Base-by-base conservation (phyloP, 352 stramenopile genomes). In the Globisporangium orthogonon region DNA sequence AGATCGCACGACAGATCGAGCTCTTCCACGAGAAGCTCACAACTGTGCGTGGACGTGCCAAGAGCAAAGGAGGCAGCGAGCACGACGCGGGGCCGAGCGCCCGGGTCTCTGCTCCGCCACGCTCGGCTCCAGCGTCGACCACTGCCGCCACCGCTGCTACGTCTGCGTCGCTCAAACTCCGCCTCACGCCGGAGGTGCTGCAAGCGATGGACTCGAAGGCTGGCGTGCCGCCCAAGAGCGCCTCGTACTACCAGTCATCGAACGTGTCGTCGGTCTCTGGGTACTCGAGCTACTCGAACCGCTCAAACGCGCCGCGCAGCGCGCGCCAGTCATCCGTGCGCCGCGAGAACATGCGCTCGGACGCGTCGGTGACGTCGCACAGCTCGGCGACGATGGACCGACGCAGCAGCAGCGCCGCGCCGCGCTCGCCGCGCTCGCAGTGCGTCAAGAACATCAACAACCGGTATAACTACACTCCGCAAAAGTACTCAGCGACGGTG, bases 391-490 rank as follows among this genome's bases (percentile, higher is more conserved):
- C 75, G 15, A 80, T 67, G 17, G 68, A 72, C 48, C 52, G 66
- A 1, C 60, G 66, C 35, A 29, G 18, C 53, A 61, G 43, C 60
- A 47, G 45, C 66, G 71, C 54, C 39, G 45, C 49, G 46, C 54
- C 23, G 33, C 63, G 65, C 30, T 81, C 71, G 6, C 71, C 76
- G n/a, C 73, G 73, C 35, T 58, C 62, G 35, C 64, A 73, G n/a
- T 68, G 68, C 9, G 54, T 81, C 46, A 70, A 79, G 37, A 85
- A 76, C 60, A 50, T 82, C 50, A 78, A 74, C 64, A 78, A 76
- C 48, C 72, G 80, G 31, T 86, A 90, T 69, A 84, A 79, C 54
- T 83, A 87, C 65, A 78, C 87, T 55, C 77, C 77, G 10, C 74
- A 81, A 18, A 78, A 72, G 54, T 87, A 87, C 65, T 60, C 69